Evolutionary conservation across 2,329 filamentous ascomycete species (phyloP).

Genomic region (Claviceps monticola): DNA sequence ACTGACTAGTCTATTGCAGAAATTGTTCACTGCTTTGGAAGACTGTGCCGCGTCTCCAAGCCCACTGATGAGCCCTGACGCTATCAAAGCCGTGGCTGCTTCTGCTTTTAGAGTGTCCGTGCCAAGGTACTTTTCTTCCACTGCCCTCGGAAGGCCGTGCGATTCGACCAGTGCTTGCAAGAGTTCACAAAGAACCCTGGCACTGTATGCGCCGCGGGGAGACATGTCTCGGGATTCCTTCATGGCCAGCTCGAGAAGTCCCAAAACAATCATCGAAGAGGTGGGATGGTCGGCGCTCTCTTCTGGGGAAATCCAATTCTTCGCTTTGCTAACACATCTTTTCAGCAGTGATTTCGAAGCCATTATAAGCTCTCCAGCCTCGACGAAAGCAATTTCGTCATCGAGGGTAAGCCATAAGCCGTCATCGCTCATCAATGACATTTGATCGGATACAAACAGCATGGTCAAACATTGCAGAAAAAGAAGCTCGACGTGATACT

Average conservation of each 20-base stretch:
- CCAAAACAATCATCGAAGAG: constrained; percentile 23
- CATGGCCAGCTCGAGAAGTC: constrained; percentile 30
- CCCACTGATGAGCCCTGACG: constrained; percentile 36
- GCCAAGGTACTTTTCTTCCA: constrained; percentile 34
- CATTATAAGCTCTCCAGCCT: constrained; percentile 30
- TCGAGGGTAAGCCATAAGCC: constrained; percentile 32
- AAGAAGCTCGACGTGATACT: constrained; percentile 34
- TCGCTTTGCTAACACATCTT: constrained; percentile 17
- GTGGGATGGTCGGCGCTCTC: constrained; percentile 16
- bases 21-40: constrained; percentile 34
- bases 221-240: constrained; percentile 27
- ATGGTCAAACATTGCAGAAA: constrained; percentile 36
- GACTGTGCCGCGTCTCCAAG: constrained; percentile 35
- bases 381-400: constrained; percentile 19
- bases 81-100: constrained; percentile 31
- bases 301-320: constrained; percentile 23
- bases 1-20: constrained; percentile 47
- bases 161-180: constrained; percentile 31
- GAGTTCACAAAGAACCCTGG: constrained; percentile 36
- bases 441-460: constrained; percentile 40
- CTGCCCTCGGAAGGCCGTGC: constrained; percentile 29
- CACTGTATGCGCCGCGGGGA: constrained; percentile 35
- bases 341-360: constrained; percentile 25
- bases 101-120: constrained; percentile 33
- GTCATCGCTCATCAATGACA: constrained; percentile 28